phyloP scores from a whole-genome alignment of 306 rosid genomes.

The Casuarina cunninghamiana region DNA sequence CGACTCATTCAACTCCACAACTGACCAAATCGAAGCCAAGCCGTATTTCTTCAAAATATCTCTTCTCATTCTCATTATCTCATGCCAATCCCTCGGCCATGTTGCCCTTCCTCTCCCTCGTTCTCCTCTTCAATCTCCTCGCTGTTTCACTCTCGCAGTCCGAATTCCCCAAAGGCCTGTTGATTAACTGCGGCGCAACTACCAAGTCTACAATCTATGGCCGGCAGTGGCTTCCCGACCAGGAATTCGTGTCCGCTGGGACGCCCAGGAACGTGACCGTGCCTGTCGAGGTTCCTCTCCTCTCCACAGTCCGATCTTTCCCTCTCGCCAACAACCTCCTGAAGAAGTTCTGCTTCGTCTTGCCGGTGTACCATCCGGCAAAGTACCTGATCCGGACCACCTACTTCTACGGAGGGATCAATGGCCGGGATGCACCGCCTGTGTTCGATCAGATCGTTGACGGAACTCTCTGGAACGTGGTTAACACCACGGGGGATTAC shows the following conservation, averaged over 20 bases:
- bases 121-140: slow-evolving; percentile 40
- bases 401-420: slow-evolving; percentile 72
- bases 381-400: slow-evolving; percentile 69
- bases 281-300: slow-evolving; percentile 29
- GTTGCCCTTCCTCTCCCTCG: slow-evolving; percentile 33
- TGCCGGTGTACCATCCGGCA: slow-evolving; percentile 50
- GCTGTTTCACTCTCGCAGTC: slow-evolving; percentile 32
- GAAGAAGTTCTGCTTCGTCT: slow-evolving; percentile 65
- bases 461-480: slow-evolving; percentile 77
- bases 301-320: slow-evolving; percentile 72
- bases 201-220: slow-evolving; percentile 30
- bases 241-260: slow-evolving; percentile 45
- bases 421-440: slow-evolving; percentile 59
- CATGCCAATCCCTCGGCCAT: slow-evolving; percentile 35
- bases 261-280: slow-evolving; percentile 38
- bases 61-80: slow-evolving; percentile 1
- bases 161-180: slow-evolving; percentile 52
- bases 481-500: slow-evolving; percentile 73
- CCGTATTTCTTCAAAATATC: background rate
- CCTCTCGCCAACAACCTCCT: slow-evolving; percentile 30
- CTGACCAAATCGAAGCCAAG: background rate
- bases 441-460: slow-evolving; percentile 89
- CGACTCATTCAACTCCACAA: slow-evolving; percentile 42
- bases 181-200: slow-evolving; percentile 63
- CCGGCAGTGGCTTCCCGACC: slow-evolving; percentile 63